Conservation (phyloP, 371 early-diverging fungal genomes). For the Mucor saturninus region DNA sequence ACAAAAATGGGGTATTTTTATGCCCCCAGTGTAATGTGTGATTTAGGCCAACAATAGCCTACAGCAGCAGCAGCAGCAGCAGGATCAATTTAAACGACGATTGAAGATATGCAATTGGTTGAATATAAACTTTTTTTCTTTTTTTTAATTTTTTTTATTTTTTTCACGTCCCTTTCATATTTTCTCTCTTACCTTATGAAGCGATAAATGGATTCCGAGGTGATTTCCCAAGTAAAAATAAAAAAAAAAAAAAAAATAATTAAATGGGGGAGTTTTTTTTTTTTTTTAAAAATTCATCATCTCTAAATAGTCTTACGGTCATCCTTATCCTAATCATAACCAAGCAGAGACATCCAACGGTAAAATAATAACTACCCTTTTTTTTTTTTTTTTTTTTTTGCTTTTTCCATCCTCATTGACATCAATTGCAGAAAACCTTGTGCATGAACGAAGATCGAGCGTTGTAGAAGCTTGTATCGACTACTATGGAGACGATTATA, state of each 20-base stretch:
- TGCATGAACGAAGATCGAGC: conserved; percentile 21
- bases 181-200: conserved; percentile 36
- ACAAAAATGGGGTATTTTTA: no score
- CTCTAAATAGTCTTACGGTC: background rate
- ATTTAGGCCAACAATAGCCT: no score
- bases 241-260: no score
- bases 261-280: no score
- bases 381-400: background rate
- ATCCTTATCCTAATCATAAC: no score
- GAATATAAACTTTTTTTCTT: background rate
- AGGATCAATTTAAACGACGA: no score
- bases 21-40: no score
- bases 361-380: no score
- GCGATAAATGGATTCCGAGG: conserved; percentile 48
- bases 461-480: conserved; percentile 5
- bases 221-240: conserved; percentile 34
- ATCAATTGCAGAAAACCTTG: background rate
- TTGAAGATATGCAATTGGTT: no score
- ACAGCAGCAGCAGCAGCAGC: no score
- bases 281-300: background rate
- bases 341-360: no score
- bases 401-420: background rate
- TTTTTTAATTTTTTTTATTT: background rate
- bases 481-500: conserved; percentile 8
- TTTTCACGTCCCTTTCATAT: conserved; percentile 9